Percentiles rank a stretch among this genome's conserved stretches.
These are phyloP conservation scores for Xylaria cubensis DNA, from an alignment of 495 filamentous ascomycete genomes.

Conservation along the genomic window DNA sequence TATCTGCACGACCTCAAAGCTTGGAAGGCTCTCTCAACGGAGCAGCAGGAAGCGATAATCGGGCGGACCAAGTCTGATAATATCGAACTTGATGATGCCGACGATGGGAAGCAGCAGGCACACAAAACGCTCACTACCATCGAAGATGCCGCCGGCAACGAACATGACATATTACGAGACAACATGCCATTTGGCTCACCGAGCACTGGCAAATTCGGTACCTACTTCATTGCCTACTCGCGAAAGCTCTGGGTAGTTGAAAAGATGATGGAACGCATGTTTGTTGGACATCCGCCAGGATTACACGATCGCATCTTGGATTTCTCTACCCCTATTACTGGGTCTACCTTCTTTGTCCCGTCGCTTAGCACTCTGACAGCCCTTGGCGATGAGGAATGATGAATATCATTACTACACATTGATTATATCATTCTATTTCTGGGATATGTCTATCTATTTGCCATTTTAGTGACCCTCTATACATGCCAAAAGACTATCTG, in stretches of 20 bases:
- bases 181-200: conserved; percentile 68
- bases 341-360: conserved; percentile 61
- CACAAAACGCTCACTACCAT: conserved; percentile 64
- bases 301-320: conserved; percentile 63
- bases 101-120: conserved; percentile 51
- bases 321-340: conserved; percentile 61
- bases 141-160: conserved; percentile 57
- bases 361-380: conserved; percentile 50
- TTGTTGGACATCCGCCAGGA: conserved; percentile 60
- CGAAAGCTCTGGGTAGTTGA: conserved; percentile 63
- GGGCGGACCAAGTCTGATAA: conserved; percentile 65
- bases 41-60: conserved; percentile 63
- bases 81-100: conserved; percentile 60
- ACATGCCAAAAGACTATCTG: conserved; percentile 18
- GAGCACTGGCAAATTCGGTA: conserved; percentile 60
- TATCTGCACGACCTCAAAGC: conserved; percentile 60
- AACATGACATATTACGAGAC: conserved; percentile 62
- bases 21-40: conserved; percentile 55
- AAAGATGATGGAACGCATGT: conserved; percentile 65
- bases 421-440: background rate
- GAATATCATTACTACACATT: background rate
- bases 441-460: background rate
- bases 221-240: conserved; percentile 67
- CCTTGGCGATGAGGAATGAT: conserved; percentile 41
- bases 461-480: conserved; percentile 5